Base-by-base conservation (phyloP, 139 green algal genomes). In the Desmodesmus armatus region DNA sequence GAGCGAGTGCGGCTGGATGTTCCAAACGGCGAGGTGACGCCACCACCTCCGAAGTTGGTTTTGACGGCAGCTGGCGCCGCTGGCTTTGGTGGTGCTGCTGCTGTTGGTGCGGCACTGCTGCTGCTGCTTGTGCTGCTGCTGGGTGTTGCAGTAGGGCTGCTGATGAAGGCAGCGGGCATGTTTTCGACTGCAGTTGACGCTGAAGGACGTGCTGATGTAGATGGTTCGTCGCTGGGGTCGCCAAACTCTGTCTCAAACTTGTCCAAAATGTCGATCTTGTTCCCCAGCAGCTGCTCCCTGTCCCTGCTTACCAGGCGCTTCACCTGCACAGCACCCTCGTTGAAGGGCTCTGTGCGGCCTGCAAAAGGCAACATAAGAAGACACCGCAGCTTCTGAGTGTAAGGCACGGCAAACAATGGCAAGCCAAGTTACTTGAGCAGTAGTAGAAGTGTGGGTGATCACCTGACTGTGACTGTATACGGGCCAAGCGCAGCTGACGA, bases 221-320 rank as follows among this genome's bases (percentile, higher is more conserved):
- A 27, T n/a, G 0, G 43, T 0, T 88, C 63, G n/a, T 74, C 60
- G 35, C 55, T 49, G 17, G 49, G 78, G 27, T 87, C 78, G 11
- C 85, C 85, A 81, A 92, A 91, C 72, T 92, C 89, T 17, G 77
- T 89, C 3, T 72, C 40, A 55, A 83, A 92, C 77, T 92, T 89
- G 69, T 91, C 87, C 43, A 91, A 51, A 74, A 92, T 91, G 37
- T 91, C 87, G 5, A 65, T 39, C 7, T 87, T 21, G 58, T 94
- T 94, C 9, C 92, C 92, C 62, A 94, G 80, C 73, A 96, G 87
- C 85, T 97, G 92, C 81, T 95, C 94, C 31, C 91, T 82, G 85
- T 97, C 94, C 27, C 94, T 85, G 43, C 85, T 89, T 25, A 97
- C 89, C 44, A 97, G 85, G 23, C 93, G 90, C 69, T 91, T 89